Evolutionary conservation across 306 rosid species (phyloP).

Genomic region (Castanea mollissima): DNA sequence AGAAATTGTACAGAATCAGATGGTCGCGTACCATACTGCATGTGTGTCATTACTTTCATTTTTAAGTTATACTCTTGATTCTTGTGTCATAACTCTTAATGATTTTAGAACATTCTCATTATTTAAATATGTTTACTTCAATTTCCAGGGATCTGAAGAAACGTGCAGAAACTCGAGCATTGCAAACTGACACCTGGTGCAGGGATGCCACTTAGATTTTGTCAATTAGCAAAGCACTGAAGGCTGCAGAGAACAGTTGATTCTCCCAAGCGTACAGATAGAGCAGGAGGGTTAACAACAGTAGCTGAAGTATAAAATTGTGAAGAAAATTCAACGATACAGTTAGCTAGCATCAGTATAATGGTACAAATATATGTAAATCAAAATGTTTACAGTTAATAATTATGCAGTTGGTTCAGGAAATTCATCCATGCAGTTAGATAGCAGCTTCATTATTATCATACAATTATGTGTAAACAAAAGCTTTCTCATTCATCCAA

Average conservation of each 20-base stretch:
- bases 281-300: neutral
- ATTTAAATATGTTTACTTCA: neutral
- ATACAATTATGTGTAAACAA: too few relatives aligned
- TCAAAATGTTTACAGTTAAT: too few relatives aligned
- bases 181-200: conserved; percentile 9
- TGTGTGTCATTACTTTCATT: conserved; percentile 16
- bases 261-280: neutral
- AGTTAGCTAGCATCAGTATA: too few relatives aligned
- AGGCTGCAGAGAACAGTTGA: neutral
- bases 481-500: too few relatives aligned
- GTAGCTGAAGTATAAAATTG: conserved; percentile 1
- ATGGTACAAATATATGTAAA: too few relatives aligned
- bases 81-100: too few relatives aligned
- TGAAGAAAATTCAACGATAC: too few relatives aligned
- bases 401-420: too few relatives aligned
- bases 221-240: neutral
- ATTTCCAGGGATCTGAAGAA: conserved; percentile 38
- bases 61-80: too few relatives aligned
- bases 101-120: neutral
- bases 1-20: conserved; percentile 28
- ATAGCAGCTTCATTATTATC: too few relatives aligned
- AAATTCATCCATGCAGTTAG: too few relatives aligned
- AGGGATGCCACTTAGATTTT: conserved; percentile 13
- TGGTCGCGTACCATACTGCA: conserved; percentile 45
- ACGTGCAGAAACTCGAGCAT: conserved; percentile 12